phyloP scores from a whole-genome alignment of 352 stramenopile species.

The Phytophthora foliorum region DNA sequence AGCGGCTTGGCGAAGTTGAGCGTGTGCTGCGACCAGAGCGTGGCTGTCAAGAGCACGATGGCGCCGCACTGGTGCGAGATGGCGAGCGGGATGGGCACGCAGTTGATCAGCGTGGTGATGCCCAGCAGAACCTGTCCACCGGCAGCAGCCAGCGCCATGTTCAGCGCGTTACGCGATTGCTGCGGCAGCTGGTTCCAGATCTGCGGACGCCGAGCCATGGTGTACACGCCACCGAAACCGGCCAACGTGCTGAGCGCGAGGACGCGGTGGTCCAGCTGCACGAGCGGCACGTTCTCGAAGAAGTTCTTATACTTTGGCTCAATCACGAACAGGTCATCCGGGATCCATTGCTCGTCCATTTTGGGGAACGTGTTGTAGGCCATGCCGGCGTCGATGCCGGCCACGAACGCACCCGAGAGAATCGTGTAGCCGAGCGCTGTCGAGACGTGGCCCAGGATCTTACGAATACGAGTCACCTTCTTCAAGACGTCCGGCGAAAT shows the following conservation, averaged over 20 bases:
- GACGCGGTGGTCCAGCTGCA: conserved; percentile 98
- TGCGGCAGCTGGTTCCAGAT: conserved; percentile 90
- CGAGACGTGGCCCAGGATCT: conserved; percentile 66
- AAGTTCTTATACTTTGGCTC: conserved; percentile 95
- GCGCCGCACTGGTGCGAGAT: conserved; percentile 97
- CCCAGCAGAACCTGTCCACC: conserved; percentile 93
- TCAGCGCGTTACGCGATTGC: conserved; percentile 78
- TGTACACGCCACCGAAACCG: conserved; percentile 77
- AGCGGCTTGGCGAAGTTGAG: conserved; percentile 87
- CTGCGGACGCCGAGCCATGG: conserved; percentile 69
- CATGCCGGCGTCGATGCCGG: conserved; percentile 98
- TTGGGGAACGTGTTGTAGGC: conserved; percentile 99
- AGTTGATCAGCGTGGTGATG: conserved; percentile 97
- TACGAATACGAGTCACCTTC: conserved; percentile 69
- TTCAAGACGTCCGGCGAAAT: conserved; percentile 83
- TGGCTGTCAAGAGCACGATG: conserved; percentile 95
- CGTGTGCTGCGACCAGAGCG: conserved; percentile 93
- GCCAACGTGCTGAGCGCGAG: conserved; percentile 93
- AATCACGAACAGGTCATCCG: conserved; percentile 92
- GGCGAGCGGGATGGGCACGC: conserved; percentile 96
- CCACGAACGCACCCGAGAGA: conserved; percentile 95
- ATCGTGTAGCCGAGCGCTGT: conserved; percentile 86
- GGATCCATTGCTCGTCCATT: conserved; percentile 96
- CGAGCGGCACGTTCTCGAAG: conserved; percentile 98
- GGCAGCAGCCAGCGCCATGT: conserved; percentile 80